Conservation (phyloP, 2,329 filamentous ascomycete genomes). For the Thielaviopsis euricoi region DNA sequence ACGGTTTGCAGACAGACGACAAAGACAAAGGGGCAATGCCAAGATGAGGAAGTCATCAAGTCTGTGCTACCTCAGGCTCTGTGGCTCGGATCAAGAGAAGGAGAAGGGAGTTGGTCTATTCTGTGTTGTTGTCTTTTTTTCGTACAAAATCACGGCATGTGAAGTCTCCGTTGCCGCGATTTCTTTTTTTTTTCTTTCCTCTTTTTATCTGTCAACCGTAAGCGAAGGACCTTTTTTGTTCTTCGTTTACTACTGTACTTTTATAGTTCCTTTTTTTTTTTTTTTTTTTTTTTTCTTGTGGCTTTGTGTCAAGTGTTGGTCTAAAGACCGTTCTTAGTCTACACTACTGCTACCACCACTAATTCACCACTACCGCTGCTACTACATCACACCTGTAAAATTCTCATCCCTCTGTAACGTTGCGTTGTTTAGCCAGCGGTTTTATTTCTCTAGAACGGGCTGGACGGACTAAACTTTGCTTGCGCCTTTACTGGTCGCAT, state of each 20-base stretch:
- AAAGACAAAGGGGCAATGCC: neutral
- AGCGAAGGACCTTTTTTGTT: no score
- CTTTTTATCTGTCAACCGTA: no score
- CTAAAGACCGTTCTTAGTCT: no score
- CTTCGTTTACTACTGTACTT: no score
- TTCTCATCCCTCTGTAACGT: conserved; percentile 1
- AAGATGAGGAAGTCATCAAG: neutral
- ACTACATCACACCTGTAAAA: no score
- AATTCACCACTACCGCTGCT: no score
- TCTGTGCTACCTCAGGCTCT: neutral
- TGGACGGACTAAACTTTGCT: neutral
- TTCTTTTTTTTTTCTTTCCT: no score
- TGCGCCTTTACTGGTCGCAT: neutral
- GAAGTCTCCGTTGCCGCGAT: no score
- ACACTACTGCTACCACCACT: neutral
- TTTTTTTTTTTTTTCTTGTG: no score
- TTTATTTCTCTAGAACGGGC: neutral
- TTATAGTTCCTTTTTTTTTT: no score
- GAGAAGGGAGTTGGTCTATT: neutral
- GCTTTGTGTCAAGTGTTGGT: no score
- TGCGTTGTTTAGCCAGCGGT: neutral
- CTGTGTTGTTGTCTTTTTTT: neutral
- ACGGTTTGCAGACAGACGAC: neutral
- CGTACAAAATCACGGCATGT: no score
- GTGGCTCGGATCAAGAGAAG: neutral